phyloP scores from a whole-genome alignment of 2,329 filamentous ascomycete genomes.

The Fusarium irregulare region DNA sequence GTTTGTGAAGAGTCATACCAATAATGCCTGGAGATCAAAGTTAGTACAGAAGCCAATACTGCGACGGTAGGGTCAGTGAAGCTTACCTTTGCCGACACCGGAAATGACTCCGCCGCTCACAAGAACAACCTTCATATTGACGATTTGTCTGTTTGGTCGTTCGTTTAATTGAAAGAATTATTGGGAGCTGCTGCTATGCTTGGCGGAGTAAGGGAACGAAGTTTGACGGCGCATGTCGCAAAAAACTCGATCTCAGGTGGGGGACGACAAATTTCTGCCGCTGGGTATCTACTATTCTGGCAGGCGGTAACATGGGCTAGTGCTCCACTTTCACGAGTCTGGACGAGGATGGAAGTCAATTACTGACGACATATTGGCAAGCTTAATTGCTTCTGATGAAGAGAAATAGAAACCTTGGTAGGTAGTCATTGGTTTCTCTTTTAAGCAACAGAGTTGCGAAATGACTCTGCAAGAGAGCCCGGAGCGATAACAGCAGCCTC shows the following conservation, averaged over 20 bases:
- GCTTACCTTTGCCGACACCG: conserved; percentile 36
- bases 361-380: not conserved
- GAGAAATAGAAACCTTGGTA: not conserved
- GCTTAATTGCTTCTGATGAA: not conserved
- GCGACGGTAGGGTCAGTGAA: not conserved
- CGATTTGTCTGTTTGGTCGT: not conserved
- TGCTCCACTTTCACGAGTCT: not conserved
- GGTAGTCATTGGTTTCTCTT: not conserved
- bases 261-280: conserved; percentile 34
- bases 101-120: conserved; percentile 39
- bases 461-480: not conserved
- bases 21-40: conserved; percentile 20
- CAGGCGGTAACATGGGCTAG: not conserved
- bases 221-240: conserved; percentile 22
- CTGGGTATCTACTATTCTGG: not conserved
- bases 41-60: conserved; percentile 20
- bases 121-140: conserved; percentile 37
- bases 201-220: conserved; percentile 3
- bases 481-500: not conserved
- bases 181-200: conserved; percentile 12
- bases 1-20: conserved; percentile 12
- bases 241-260: conserved; percentile 29
- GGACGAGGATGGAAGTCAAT: not conserved
- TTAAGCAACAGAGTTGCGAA: not conserved
- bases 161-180: conserved; percentile 2